phyloP scores from a whole-genome alignment of 805 yeast species.

The Ogataea ramenticola region DNA sequence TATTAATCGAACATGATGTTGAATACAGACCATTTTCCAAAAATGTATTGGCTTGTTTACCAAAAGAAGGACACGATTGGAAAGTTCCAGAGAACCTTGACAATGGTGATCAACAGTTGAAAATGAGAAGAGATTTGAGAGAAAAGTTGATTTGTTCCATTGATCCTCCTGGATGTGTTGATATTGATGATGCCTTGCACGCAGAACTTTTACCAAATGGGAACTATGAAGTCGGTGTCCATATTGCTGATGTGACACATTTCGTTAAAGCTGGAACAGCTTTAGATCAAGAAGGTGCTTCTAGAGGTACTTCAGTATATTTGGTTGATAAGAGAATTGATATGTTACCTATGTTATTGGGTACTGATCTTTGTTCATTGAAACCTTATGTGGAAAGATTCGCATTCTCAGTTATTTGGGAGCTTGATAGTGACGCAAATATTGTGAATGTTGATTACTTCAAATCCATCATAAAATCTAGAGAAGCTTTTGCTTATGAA shows the following conservation, averaged over 20 bases:
- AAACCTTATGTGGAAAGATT: constrained; percentile 93
- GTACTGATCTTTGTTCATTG: constrained; percentile 92
- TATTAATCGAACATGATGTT: constrained; percentile 89
- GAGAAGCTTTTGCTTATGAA: constrained; percentile 93
- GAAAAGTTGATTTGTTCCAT: constrained; percentile 89
- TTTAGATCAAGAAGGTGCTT: constrained; percentile 90
- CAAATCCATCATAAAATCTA: constrained; percentile 83
- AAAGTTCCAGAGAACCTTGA: constrained; percentile 63
- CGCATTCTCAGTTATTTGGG: constrained; percentile 96
- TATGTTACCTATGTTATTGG: constrained; percentile 92
- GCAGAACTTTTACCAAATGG: constrained; percentile 84
- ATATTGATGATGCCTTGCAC: constrained; percentile 96
- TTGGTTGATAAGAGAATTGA: constrained; percentile 97
- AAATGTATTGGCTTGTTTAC: constrained; percentile 86
- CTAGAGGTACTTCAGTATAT: constrained; percentile 96
- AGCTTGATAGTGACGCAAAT: constrained; percentile 77
- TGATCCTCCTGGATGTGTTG: constrained; percentile 98
- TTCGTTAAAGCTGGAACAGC: constrained; percentile 92
- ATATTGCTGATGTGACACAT: constrained; percentile 97
- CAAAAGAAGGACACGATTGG: constrained; percentile 92
- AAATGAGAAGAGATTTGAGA: constrained; percentile 75
- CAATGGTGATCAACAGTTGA: constrained; percentile 45
- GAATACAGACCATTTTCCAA: constrained; percentile 95
- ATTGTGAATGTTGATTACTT: constrained; percentile 72
- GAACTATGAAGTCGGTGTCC: constrained; percentile 95